Evolutionary conservation across 495 filamentous ascomycete species (phyloP), one percentile per base, ranked within the genome.

Genomic region (Penicillium crystallinum): DNA sequence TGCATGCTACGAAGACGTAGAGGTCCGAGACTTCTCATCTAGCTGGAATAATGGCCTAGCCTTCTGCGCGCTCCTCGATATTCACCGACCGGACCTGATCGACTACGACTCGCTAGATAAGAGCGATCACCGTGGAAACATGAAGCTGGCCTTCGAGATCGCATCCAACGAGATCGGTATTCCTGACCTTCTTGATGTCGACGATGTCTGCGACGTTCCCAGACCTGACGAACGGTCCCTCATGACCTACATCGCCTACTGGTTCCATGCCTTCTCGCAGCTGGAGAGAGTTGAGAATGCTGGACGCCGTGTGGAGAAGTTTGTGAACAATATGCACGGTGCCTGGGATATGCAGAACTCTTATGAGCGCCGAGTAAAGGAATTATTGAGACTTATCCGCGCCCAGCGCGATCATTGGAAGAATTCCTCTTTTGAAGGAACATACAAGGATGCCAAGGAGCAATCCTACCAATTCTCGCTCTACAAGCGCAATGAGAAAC

Each of bases 211-310:
- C 68, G 93, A 97, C 67, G 93, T 98, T 12, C 82, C 90, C 10
- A 92, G 89, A 68, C 93, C 93, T 11, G 93, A 98, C 60, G 93
- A 98, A 68, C 87, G 90, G 52, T 92, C 88, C 58, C 78, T 98
- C 65, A 97, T 98, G 92, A 98, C 93, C 6, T 98, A 98, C 64
- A 97, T 98, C 57, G 93, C 93, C 53, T 97, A 97, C 70, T 98
- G 95, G 93, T 98, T 97, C 79, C 93, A 98, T 61, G 95, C 93
- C 52, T 98, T 98, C 63, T 96, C 91, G 19, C 91, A 97, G 63
- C 89, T 98, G 81, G 93, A 98, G 69, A 81, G 90, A 55, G 95
- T 98, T 11, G 93, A 98, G 65, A 98, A 97, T 65, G 95, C 95
- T 2, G 93, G 93, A 2, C 81, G 93, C 48, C 81, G 93, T 52